Evolutionary conservation across 2,329 filamentous ascomycete genomes (phyloP), one percentile per base, ranked within the genome.

Genomic region (Huntiella abstrusa): DNA sequence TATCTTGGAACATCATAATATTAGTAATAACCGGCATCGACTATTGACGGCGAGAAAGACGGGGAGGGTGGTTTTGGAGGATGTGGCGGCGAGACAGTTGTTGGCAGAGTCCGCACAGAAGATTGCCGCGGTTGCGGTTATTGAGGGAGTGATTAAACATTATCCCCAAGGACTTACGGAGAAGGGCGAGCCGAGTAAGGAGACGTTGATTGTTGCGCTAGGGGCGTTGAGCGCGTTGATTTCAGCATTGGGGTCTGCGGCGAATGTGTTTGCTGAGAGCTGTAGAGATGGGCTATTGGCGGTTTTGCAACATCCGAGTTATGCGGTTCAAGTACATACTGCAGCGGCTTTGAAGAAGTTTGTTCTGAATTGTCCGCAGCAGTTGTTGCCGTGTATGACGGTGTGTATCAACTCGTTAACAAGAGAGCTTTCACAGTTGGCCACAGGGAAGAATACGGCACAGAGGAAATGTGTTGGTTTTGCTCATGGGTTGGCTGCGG

Each of bases 391-490:
- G 2, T 91, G 86, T 52, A 76, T 96, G 13, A 93, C 88, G 0
- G 83, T 96, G 40, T 96, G 87, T 60, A 87, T 96, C 81, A 95
- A 95, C 60, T 95, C 85, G 58, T 71, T 98, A 50, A 83, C 77
- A 51, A 73, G 91, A 52, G 91, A 98, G 57, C 70, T 98, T 22
- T 78, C 78, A 22, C 71, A 91, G 38, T 70, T 96, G 5, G 74
- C 71, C 11, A 76, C 77, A 1, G 80, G 77, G 5, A 73, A 85
- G 45, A 47, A 42, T 33, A 83, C 85, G 56, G 86, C 83, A 1
- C 80, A 84, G 13, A 73, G 85, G 49, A 74, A 83, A 55, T 96
- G 88, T 59, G 71, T 93, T 32, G 91, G 88, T 2, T 91, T 92
- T 58, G 85, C 91, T 0, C 85, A 95, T 62, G 88, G 86, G 4